Percentiles rank a stretch among this genome's conserved stretches.
Conservation (phyloP, 176 grass and related monocot species). For the Triticum monococcum region DNA sequence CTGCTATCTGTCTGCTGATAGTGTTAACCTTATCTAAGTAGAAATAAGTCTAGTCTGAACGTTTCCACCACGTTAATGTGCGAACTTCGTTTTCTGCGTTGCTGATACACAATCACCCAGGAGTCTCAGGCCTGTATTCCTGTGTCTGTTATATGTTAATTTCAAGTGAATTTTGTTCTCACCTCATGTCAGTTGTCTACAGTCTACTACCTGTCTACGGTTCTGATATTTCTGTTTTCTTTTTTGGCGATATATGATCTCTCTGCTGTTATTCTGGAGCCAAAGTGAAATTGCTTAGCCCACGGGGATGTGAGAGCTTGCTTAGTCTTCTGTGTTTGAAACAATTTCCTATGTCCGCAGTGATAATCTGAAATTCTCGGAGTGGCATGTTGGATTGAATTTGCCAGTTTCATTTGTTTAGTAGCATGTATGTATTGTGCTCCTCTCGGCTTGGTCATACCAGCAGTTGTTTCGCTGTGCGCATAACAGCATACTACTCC, state of each 20-base stretch:
- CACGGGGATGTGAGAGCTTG: not conserved
- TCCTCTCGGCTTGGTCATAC: not conserved
- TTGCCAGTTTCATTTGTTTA: not conserved
- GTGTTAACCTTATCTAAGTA: too few relatives aligned
- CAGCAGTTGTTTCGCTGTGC: not conserved
- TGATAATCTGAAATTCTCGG: not conserved
- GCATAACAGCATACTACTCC: too few relatives aligned
- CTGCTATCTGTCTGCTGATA: too few relatives aligned
- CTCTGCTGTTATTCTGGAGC: not conserved
- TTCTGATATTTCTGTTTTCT: not conserved
- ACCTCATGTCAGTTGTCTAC: not conserved
- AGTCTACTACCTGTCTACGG: not conserved
- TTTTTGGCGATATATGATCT: not conserved
- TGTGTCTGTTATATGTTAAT: constrained; percentile 4
- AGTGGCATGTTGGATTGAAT: not conserved
- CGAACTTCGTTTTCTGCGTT: too few relatives aligned
- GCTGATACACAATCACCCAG: too few relatives aligned
- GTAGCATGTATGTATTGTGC: not conserved
- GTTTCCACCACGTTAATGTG: too few relatives aligned
- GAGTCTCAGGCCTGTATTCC: not conserved
- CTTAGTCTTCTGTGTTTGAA: not conserved
- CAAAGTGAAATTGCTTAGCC: not conserved
- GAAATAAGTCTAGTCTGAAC: too few relatives aligned
- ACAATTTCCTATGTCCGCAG: not conserved
- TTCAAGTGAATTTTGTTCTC: constrained; percentile 10